Evolutionary conservation across 2,329 filamentous ascomycete species (phyloP), one percentile per base, ranked within the genome.

Genomic region (Clonostachys byssicola): DNA sequence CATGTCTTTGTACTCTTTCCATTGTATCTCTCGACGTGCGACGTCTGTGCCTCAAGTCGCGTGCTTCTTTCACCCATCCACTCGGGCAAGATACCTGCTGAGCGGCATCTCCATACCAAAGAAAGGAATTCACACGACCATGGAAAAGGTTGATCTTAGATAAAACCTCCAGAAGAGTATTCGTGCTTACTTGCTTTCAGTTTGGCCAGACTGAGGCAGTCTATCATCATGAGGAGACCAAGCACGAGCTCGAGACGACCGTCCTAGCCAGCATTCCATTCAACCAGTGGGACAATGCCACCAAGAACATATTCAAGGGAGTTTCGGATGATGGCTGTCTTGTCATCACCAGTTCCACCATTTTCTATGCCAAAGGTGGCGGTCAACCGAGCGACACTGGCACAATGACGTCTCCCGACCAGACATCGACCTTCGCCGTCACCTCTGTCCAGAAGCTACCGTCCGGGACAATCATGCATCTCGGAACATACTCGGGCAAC

Each of bases 291-390:
- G 13, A n/a, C 6, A 23, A 43, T 18, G 42, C 23, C 5, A 12
- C 14, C 17, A 43, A 43, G 42, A 18, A 12, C 2, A 34, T 47
- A 9, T 48, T 48, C 46, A 48, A 48, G 34, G 34, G 30, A 13
- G 46, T 35, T 12, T n/a, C 23, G 6, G 41, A 38, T 13, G 42
- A 41, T 14, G 34, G 34, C 14, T 18, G 40, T 18, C 35, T 48
- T 6, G 41, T 48, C 18, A 42, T 44, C 18, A 44, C 41, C 9
- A 36, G 41, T 14, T 20, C 16, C 14, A 48, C 46, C 23, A 36
- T 44, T 18, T 48, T 48, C 46, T 40, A 48, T 36, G 42, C 46
- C 35, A 41, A 48, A 34, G 46, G 46, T 12, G 46, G 46, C 23
- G 46, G 46, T 3, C 46, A 48, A 36, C 46, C 46, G 18, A 35